These are phyloP conservation scores for Acacia melanoxylon DNA, from an alignment of 306 rosid species.

Conservation along the genomic window DNA sequence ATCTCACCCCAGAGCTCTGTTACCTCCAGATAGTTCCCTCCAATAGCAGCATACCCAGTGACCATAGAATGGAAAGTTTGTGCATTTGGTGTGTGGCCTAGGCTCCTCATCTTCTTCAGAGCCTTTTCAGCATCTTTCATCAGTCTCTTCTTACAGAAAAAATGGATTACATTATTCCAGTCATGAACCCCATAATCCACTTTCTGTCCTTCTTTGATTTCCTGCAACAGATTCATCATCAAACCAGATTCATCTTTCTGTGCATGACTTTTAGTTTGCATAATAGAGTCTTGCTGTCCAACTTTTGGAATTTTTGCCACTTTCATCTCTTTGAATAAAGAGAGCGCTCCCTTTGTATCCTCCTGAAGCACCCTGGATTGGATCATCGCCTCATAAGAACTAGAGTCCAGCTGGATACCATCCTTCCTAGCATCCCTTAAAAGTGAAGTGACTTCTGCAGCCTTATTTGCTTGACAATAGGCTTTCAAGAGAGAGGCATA, in stretches of 20 bases:
- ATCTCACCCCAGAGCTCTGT: slow-evolving; percentile 92
- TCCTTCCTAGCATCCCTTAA: slow-evolving; percentile 77
- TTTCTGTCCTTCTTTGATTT: slow-evolving; percentile 79
- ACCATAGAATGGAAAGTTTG: slow-evolving; percentile 89
- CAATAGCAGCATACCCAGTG: slow-evolving; percentile 83
- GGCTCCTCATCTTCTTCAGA: slow-evolving; percentile 81
- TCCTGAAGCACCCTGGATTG: slow-evolving; percentile 70
- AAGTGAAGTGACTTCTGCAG: slow-evolving; percentile 61
- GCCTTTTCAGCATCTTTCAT: slow-evolving; percentile 91
- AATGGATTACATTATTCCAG: slow-evolving; percentile 88
- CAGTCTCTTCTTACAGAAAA: slow-evolving; percentile 74
- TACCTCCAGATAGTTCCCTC: slow-evolving; percentile 84
- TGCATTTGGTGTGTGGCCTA: slow-evolving; percentile 76
- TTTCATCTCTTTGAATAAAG: slow-evolving; percentile 77
- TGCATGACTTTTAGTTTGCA: slow-evolving; percentile 43
- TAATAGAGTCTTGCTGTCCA: slow-evolving; percentile 47
- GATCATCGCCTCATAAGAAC: slow-evolving; percentile 75
- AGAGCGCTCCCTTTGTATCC: slow-evolving; percentile 77
- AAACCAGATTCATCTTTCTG: slow-evolving; percentile 53
- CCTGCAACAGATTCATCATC: slow-evolving; percentile 70
- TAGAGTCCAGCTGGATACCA: slow-evolving; percentile 83
- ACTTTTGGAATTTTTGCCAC: slow-evolving; percentile 66
- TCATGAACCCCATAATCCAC: slow-evolving; percentile 77
- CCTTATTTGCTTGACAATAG: slow-evolving; percentile 67
- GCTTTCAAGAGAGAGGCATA: slow-evolving; percentile 78